These are phyloP conservation scores for Suillus bovinus DNA, from an alignment of 768 basidiomycete genomes.

Conservation along the genomic window DNA sequence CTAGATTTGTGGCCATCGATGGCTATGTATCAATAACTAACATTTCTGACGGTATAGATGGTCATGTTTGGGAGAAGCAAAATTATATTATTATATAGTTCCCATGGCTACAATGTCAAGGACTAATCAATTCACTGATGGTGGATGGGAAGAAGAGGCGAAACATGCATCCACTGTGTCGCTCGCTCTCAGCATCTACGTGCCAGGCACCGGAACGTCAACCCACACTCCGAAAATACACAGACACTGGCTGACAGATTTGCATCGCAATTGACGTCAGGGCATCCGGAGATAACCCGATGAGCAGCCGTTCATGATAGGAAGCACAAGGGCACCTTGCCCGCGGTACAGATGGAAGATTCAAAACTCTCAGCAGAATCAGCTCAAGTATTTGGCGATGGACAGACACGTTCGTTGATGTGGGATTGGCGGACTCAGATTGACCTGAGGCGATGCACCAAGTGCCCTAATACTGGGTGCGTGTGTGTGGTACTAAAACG, in stretches of 20 bases:
- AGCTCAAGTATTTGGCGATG: constrained; percentile 63
- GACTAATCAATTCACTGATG: no score
- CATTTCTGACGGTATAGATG: no score
- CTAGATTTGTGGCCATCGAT: no score
- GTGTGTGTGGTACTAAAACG: constrained; percentile 44
- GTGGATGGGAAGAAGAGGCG: constrained; percentile 59
- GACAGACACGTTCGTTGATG: constrained; percentile 56
- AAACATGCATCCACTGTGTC: constrained; percentile 55
- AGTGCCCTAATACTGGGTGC: constrained; percentile 48
- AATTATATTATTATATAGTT: no score
- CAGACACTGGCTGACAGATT: constrained; percentile 48
- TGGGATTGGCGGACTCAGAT: constrained; percentile 47
- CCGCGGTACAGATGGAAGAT: constrained; percentile 48
- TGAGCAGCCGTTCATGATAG: constrained; percentile 57
- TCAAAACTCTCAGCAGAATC: no score
- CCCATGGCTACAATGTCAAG: no score
- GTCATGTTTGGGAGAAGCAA: no score
- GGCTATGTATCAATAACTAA: no score
- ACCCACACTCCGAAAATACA: constrained; percentile 45
- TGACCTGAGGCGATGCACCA: constrained; percentile 61
- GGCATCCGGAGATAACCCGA: constrained; percentile 48
- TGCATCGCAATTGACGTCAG: constrained; percentile 56
- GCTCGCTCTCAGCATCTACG: constrained; percentile 51
- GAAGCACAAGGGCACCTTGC: constrained; percentile 43
- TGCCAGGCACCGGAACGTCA: constrained; percentile 44